Base-by-base conservation (phyloP, 2,329 filamentous ascomycete species). In the Arthrobotrys pseudoclavata region DNA sequence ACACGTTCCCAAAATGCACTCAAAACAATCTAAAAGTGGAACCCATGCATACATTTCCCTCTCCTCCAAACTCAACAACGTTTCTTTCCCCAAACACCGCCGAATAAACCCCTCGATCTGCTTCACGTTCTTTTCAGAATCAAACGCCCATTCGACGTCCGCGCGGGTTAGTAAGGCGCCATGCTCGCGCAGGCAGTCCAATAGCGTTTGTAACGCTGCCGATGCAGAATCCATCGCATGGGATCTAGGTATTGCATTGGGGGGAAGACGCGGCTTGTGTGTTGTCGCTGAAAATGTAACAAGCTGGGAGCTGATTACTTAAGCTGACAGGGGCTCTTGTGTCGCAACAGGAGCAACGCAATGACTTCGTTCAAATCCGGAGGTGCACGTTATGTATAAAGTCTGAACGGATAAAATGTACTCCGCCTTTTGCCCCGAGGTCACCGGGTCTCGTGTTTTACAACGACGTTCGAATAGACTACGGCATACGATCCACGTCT, bases 11-110 rank as follows among this genome's bases (percentile, higher is more conserved):
- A 24, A 45, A 34, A 34, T 15, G 9, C 4, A 45, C 12, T 42
- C 4, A 61, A 68, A 50, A 20, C n/a, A 34, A 37, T 40, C 4
- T 2, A 47, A 29, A 26, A 47, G 40, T 4, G 3, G 53, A 31
- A 48, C 29, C 29, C 29, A 55, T 22, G 81, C 84, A 47, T 82
- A 86, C 86, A 87, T 82, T 34, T 85, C 83, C 37, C 86, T 79
- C 77, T 88, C 86, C 50, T 87, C 86, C 69, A 84, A 84, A 15
- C 84, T 86, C 62, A 88, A 81, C 9, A 88, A 81, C 0, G 85
- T 86, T 4, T 84, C 81, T 20, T 84, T 80, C n/a, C 84, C 82
- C 29, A 87, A 81, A 81, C 86, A 86, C 70, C 86, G 84, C 7
- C 85, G 81, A 12, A 87, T 84, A 86, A 86, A 88, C 64, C 81